phyloP scores from a whole-genome alignment of 1,139 yeast species.

The Pneumocystis oryctolagi region DNA sequence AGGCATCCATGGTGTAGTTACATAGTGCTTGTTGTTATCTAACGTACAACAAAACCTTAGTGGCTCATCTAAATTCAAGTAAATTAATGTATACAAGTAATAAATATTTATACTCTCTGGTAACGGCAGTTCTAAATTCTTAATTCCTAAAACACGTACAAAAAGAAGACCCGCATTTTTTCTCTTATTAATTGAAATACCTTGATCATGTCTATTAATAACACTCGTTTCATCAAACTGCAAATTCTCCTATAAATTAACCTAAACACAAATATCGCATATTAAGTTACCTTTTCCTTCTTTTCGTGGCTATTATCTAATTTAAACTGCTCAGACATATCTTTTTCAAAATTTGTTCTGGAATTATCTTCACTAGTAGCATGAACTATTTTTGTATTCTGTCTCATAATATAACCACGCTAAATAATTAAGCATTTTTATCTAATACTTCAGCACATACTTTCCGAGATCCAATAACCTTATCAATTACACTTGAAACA shows the following conservation, averaged over 20 bases:
- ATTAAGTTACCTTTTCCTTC: background rate
- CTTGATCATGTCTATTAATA: background rate
- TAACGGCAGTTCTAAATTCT: background rate
- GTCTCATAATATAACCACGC: constrained; percentile 11
- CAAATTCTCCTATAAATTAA: background rate
- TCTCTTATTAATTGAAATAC: background rate
- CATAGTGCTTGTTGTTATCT: constrained; percentile 82
- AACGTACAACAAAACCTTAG: constrained; percentile 29
- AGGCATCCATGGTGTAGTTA: constrained; percentile 52
- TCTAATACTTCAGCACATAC: background rate
- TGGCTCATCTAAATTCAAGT: constrained; percentile 5
- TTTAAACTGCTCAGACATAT: background rate
- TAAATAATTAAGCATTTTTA: background rate
- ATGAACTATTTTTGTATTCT: constrained; percentile 11
- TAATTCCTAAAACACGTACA: background rate
- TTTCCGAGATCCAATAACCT: background rate
- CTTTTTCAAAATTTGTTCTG: background rate
- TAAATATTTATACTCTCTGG: background rate
- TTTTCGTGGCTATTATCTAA: background rate
- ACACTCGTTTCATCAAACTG: background rate
- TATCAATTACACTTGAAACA: background rate
- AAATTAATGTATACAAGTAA: background rate
- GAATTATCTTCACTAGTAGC: constrained; percentile 1
- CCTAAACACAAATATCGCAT: background rate
- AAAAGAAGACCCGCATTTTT: background rate